Evolutionary conservation across 1,139 yeast species (phyloP).

Genomic region (Insectozyma bohioensis): DNA sequence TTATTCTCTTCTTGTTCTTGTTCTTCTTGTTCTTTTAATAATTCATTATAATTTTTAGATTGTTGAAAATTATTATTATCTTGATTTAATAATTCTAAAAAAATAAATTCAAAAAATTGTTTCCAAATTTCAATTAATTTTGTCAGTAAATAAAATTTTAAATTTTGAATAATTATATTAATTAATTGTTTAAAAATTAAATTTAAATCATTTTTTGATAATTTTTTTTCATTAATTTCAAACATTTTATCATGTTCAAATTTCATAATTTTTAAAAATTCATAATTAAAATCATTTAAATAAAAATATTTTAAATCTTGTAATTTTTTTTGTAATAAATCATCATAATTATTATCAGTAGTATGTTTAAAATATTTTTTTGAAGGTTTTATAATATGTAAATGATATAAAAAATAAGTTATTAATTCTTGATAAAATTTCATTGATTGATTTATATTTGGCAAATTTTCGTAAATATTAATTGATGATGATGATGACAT

Average conservation of each 20-base stretch:
- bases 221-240: background rate
- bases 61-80: background rate
- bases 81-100: slow-evolving; percentile 13
- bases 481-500: slow-evolving; percentile 21
- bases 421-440: slow-evolving; percentile 28
- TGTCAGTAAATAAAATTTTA: slow-evolving; percentile 5
- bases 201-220: background rate
- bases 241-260: slow-evolving; percentile 20
- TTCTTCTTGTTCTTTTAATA: background rate
- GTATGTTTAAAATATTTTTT: slow-evolving; percentile 13
- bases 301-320: slow-evolving; percentile 22
- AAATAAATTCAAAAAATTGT: slow-evolving; percentile 18
- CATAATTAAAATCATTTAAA: slow-evolving; percentile 26
- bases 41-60: background rate
- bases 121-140: slow-evolving; percentile 18
- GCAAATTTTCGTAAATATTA: slow-evolving; percentile 29
- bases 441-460: slow-evolving; percentile 25
- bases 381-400: slow-evolving; percentile 14
- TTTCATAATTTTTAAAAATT: slow-evolving; percentile 25
- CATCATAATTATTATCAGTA: slow-evolving; percentile 22
- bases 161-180: slow-evolving; percentile 15
- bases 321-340: no score
- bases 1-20: slow-evolving; percentile 1
- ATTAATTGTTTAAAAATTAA: slow-evolving; percentile 13
- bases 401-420: slow-evolving; percentile 27